Evolutionary conservation across 352 stramenopile genomes (phyloP).

Genomic region (Poterioochromonas sp.): DNA sequence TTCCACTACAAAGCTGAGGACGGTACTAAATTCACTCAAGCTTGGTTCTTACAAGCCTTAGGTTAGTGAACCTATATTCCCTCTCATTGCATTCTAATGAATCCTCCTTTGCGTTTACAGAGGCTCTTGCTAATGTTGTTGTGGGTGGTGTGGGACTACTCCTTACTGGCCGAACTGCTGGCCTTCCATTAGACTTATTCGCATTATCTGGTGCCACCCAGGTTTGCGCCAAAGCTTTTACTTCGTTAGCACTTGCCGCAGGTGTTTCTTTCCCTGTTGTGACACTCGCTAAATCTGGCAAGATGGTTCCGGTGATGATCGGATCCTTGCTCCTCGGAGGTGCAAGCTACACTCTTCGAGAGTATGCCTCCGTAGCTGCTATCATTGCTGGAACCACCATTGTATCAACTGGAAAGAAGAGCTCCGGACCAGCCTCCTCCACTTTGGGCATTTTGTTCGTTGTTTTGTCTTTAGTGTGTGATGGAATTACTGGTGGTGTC

Average conservation of each 20-base stretch:
- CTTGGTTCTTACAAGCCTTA: conserved; percentile 57
- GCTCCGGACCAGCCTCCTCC: conserved; percentile 38
- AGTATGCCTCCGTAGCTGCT: conserved; percentile 58
- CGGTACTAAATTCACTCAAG: conserved; percentile 58
- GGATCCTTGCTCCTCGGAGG: conserved; percentile 85
- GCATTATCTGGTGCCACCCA: conserved; percentile 56
- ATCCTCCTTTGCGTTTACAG: conserved; percentile 39
- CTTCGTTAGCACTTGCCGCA: conserved; percentile 58
- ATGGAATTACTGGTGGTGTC: conserved; percentile 82
- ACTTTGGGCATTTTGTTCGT: conserved; percentile 57
- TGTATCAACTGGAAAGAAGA: conserved; percentile 59
- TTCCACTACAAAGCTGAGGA: conserved; percentile 54
- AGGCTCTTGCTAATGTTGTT: conserved; percentile 59
- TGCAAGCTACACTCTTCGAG: conserved; percentile 52
- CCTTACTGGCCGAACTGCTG: conserved; percentile 51
- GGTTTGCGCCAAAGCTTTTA: conserved; percentile 61
- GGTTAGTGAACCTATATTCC: neutral
- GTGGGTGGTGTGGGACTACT: conserved; percentile 54
- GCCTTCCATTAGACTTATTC: conserved; percentile 58
- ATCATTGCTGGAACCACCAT: conserved; percentile 61
- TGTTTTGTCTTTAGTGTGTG: conserved; percentile 51
- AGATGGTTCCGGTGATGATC: conserved; percentile 95
- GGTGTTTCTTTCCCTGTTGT: conserved; percentile 90
- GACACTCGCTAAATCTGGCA: conserved; percentile 95
- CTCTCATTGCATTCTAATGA: neutral